A percentile compares a stretch with the other conserved stretches of the same genome.
Evolutionary conservation across 345 rosid species (phyloP).

Genomic region (Hypericum androsaemum): DNA sequence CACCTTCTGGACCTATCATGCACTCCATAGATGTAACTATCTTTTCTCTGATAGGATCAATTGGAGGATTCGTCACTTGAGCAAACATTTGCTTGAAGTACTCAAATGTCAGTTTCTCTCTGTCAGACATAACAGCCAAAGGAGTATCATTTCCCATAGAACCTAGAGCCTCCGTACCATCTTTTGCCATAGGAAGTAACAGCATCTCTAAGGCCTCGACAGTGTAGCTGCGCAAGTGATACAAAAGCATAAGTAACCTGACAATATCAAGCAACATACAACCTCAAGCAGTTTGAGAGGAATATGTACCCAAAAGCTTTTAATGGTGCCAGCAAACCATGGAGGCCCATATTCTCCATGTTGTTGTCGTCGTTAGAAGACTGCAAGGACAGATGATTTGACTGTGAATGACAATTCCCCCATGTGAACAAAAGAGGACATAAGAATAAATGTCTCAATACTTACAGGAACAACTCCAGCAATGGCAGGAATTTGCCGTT

Average conservation of each 20-base stretch:
- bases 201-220: slow-evolving; percentile 97
- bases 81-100: slow-evolving; percentile 99
- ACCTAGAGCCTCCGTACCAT: slow-evolving; percentile 94
- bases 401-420: slow-evolving; percentile 7
- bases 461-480: slow-evolving; percentile 65
- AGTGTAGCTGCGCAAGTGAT: slow-evolving; percentile 53
- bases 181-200: slow-evolving; percentile 98
- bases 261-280: neutral
- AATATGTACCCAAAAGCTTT: slow-evolving; percentile 88
- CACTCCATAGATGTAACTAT: slow-evolving; percentile 98
- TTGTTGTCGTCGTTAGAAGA: slow-evolving; percentile 61
- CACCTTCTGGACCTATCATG: slow-evolving; percentile 99
- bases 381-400: slow-evolving; percentile 22
- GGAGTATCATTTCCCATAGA: slow-evolving; percentile 99
- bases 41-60: slow-evolving; percentile 97
- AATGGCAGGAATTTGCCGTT: slow-evolving; percentile 45
- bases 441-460: neutral
- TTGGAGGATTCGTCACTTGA: slow-evolving; percentile 99
- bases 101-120: slow-evolving; percentile 85
- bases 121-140: slow-evolving; percentile 87
- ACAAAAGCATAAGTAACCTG: neutral
- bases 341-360: slow-evolving; percentile 84
- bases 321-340: slow-evolving; percentile 77
- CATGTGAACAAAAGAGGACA: neutral
- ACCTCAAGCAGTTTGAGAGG: neutral